Conservation (phyloP, 352 stramenopile species). For the Globisporangium spinosum region DNA sequence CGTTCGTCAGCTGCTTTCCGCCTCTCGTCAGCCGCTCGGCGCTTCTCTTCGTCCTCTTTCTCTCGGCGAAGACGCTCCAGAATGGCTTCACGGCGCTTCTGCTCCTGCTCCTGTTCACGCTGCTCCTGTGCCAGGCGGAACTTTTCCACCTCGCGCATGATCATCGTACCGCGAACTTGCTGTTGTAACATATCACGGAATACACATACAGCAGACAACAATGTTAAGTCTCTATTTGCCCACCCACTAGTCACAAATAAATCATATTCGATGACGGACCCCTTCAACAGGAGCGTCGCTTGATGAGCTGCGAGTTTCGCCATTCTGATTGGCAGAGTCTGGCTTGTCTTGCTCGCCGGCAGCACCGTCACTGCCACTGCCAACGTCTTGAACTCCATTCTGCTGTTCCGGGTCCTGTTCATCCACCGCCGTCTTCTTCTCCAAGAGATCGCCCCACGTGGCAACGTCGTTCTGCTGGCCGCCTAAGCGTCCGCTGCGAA, state of each 20-base stretch:
- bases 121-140: slow-evolving; percentile 41
- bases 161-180: slow-evolving; percentile 34
- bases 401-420: neutral
- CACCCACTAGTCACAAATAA: neutral
- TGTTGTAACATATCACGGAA: slow-evolving; percentile 15
- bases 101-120: slow-evolving; percentile 32
- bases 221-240: neutral
- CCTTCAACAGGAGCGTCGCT: slow-evolving; percentile 11
- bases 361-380: neutral
- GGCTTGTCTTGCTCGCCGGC: neutral
- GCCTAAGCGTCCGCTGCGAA: slow-evolving; percentile 30
- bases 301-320: neutral
- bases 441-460: slow-evolving; percentile 31
- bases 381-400: neutral
- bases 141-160: slow-evolving; percentile 44
- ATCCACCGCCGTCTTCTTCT: slow-evolving; percentile 4
- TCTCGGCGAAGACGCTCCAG: slow-evolving; percentile 27
- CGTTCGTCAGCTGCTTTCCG: slow-evolving; percentile 15
- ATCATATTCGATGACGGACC: slow-evolving; percentile 6
- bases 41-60: slow-evolving; percentile 25
- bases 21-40: slow-evolving; percentile 11
- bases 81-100: slow-evolving; percentile 28
- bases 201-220: neutral
- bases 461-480: slow-evolving; percentile 35
- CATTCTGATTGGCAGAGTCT: neutral